Base-by-base conservation (phyloP, 2,329 filamentous ascomycete species). In the Trichoderma hamatum region DNA sequence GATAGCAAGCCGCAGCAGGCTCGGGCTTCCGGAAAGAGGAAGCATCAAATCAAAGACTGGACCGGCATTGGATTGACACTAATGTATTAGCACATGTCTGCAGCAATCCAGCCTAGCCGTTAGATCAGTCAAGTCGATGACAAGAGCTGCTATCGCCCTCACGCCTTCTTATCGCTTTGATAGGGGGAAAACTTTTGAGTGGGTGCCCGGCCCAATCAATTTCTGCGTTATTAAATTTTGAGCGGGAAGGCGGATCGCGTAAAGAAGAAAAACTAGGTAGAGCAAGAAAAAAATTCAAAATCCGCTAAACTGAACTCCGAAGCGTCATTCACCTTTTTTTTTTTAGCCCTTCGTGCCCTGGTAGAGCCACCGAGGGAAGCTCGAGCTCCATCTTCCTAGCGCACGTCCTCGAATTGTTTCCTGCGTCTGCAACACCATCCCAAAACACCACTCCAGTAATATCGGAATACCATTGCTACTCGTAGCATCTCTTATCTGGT, bases 191-290 rank as follows among this genome's bases (percentile, higher is more conserved):
- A 46, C 21, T 34, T 26, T 63, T 55, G 58, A 68, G 66, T 68
- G 66, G 66, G 59, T 62, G 66, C 66, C 51, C 7, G 66, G n/a
- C 36, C 59, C 68, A 60, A 61, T 65, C 68, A 65, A 66, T 66
- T 67, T 60, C 64, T 70, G 68, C 68, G 68, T 70, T 59, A 70
- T 70, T 70, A 70, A 70, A 67, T 70, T 67, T 62, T 68, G 28
- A 49, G 63, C 64, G 64, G 54, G 39, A 67, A 67, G 64, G 64
- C 64, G 63, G 54, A 66, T 58, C 26, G 39, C 39, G 28, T 56
- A 14, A 6, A 55, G 24, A 54, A 28, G n/a, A 26, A 61, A 69
- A 54, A 59, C 62, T 55, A 59, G n/a, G 39, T 43, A 43, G 39
- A 39, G 36, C 19, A 43, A 9, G 36, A 59, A 39, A 39, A 67